These are phyloP conservation scores for Globisporangium solare DNA, from an alignment of 352 stramenopile species.

Conservation along the genomic window DNA sequence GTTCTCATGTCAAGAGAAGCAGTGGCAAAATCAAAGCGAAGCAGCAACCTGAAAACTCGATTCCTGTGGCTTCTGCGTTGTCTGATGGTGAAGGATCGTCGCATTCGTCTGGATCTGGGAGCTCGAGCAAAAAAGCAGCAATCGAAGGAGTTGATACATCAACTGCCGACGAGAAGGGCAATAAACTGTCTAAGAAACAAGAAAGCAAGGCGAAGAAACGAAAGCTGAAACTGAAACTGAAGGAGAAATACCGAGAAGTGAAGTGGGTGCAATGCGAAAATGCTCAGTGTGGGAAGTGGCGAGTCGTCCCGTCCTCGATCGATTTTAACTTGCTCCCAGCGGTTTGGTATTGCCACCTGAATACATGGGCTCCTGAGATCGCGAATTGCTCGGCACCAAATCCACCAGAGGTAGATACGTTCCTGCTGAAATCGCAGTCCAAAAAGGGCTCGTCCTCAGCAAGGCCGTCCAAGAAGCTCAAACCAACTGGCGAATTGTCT, in stretches of 20 bases:
- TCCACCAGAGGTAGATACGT: constrained; percentile 64
- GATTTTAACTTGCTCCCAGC: constrained; percentile 87
- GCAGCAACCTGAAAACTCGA: constrained; percentile 3
- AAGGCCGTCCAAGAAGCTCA: constrained; percentile 51
- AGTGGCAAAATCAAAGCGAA: constrained; percentile 27
- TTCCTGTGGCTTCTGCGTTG: constrained; percentile 9
- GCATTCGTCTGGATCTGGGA: neutral
- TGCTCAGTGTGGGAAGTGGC: constrained; percentile 93
- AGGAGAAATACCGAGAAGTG: constrained; percentile 80
- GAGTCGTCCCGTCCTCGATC: constrained; percentile 89
- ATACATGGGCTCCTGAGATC: constrained; percentile 72
- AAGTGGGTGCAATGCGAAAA: constrained; percentile 96
- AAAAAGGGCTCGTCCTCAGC: constrained; percentile 33
- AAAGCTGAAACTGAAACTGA: constrained; percentile 65
- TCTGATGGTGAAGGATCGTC: constrained; percentile 4
- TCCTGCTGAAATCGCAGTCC: constrained; percentile 53
- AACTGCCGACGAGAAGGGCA: constrained; percentile 8
- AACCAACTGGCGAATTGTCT: constrained; percentile 13
- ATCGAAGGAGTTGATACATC: neutral
- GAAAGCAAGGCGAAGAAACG: constrained; percentile 76
- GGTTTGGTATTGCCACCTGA: constrained; percentile 84
- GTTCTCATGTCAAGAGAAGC: constrained; percentile 6
- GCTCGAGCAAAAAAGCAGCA: neutral
- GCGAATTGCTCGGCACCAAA: constrained; percentile 69
- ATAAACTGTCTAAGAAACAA: constrained; percentile 38